These are phyloP conservation scores for Hortiboletus campestris DNA, from an alignment of 768 basidiomycete genomes.

Conservation along the genomic window DNA sequence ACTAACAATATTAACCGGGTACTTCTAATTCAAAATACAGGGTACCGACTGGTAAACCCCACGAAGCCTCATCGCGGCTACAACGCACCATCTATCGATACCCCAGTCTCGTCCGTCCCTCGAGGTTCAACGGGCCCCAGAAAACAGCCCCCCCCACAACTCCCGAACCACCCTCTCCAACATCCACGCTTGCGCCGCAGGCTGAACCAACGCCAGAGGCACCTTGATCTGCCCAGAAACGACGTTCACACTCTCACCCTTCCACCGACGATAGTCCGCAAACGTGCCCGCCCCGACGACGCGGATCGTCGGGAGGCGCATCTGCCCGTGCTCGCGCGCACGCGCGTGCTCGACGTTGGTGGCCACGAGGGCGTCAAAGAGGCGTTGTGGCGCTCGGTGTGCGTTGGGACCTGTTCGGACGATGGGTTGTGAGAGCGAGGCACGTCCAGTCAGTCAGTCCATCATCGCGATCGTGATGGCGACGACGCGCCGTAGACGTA, in stretches of 20 bases:
- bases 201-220: constrained; percentile 7
- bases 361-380: constrained; percentile 11
- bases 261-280: constrained; percentile 17
- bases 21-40: no score
- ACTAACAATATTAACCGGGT: no score
- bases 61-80: no score
- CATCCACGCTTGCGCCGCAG: constrained; percentile 15
- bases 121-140: no score
- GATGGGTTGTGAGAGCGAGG: not conserved
- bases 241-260: not conserved
- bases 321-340: not conserved
- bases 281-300: constrained; percentile 21
- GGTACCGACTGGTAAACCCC: no score
- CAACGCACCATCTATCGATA: not conserved
- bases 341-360: not conserved
- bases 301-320: constrained; percentile 20
- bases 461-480: no score
- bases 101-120: not conserved
- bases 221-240: constrained; percentile 16
- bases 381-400: not conserved
- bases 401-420: constrained; percentile 4
- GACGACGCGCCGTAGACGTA: not conserved
- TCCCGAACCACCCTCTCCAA: constrained; percentile 16
- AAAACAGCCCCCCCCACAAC: not conserved
- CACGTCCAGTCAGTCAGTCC: not conserved